These are phyloP conservation scores for Gardenia jasminoides DNA, from an alignment of 257 asterid species.

Conservation along the genomic window DNA sequence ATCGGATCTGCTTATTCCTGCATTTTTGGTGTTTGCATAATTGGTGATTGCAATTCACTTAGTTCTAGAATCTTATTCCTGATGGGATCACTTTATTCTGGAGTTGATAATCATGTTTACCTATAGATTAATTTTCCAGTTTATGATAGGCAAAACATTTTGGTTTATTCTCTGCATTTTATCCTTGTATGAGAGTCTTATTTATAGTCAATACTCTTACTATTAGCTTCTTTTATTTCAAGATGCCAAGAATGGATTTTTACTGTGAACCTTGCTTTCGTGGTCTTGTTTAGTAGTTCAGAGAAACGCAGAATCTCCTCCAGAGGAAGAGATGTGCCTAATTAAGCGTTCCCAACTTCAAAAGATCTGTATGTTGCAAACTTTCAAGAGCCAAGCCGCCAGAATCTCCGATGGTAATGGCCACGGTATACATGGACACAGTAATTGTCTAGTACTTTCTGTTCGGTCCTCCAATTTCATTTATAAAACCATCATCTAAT, in stretches of 20 bases:
- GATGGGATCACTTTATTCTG: neutral
- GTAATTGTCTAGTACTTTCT: neutral
- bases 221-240: neutral
- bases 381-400: neutral
- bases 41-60: neutral
- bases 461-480: neutral
- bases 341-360: neutral
- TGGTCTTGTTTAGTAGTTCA: neutral
- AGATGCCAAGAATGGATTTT: too few relatives aligned
- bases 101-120: conserved; percentile 3
- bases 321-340: neutral
- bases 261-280: too few relatives aligned
- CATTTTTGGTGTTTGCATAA: neutral
- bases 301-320: neutral
- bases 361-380: neutral
- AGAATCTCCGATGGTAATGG: neutral
- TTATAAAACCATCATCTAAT: neutral
- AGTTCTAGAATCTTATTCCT: too few relatives aligned
- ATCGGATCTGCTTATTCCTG: neutral
- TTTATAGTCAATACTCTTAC: neutral
- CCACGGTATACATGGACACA: neutral
- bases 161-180: neutral
- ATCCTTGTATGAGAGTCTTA: neutral
- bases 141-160: neutral
- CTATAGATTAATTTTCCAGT: neutral